Conservation (phyloP, 768 basidiomycete genomes). For the Suillus paluster region DNA sequence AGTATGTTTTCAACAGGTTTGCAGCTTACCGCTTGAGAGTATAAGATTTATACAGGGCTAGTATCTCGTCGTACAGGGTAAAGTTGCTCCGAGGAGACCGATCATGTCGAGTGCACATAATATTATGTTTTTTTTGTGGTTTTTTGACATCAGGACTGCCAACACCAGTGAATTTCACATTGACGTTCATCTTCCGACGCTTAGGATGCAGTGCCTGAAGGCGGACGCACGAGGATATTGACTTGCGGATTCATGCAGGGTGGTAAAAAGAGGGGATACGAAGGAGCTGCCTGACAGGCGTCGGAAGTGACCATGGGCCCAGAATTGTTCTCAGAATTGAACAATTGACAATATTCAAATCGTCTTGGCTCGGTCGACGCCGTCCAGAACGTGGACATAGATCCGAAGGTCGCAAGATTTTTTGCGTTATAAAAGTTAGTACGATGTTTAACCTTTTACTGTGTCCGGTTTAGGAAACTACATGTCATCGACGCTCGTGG, state of each 20-base stretch:
- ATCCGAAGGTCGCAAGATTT: neutral
- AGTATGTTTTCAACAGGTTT: neutral
- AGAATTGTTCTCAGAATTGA: neutral
- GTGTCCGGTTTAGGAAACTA: neutral
- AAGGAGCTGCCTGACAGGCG: neutral
- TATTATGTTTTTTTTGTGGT: neutral
- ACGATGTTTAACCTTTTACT: neutral
- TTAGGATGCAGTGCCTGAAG: slow-evolving; percentile 5
- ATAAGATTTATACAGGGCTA: neutral
- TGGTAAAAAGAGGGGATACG: neutral
- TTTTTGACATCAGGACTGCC: neutral
- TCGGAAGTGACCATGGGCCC: neutral
- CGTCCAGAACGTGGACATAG: neutral
- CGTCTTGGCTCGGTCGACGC: neutral
- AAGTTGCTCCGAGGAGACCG: neutral
- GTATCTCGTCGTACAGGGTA: neutral
- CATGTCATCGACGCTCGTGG: neutral
- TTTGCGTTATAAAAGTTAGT: too few species aligned
- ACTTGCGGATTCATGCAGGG: slow-evolving; percentile 1
- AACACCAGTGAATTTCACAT: neutral
- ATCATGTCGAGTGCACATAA: neutral
- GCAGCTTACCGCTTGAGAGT: neutral
- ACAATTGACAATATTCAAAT: too few species aligned
- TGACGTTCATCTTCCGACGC: slow-evolving; percentile 4
- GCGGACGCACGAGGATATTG: neutral